These are phyloP conservation scores for Ophiocordyceps sinensis DNA, from an alignment of 2,329 filamentous ascomycete genomes.

Conservation along the genomic window DNA sequence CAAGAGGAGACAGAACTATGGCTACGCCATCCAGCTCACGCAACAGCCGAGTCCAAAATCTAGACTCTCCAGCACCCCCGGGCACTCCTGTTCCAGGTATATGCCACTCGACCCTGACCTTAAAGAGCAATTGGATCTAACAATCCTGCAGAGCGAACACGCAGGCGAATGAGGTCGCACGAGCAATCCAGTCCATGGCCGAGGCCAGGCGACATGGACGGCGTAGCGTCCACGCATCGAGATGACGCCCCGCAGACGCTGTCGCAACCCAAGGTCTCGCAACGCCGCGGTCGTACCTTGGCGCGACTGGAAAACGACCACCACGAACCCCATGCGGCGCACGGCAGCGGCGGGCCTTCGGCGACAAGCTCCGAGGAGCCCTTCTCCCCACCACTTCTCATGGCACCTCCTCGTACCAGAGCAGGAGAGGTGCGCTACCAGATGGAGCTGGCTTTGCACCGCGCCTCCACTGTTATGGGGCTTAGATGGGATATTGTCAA, in stretches of 20 bases:
- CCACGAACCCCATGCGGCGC: neutral
- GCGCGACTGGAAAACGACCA: neutral
- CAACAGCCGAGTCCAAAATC: constrained; percentile 34
- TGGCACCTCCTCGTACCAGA: constrained; percentile 30
- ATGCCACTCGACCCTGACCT: neutral
- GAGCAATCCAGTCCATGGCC: neutral
- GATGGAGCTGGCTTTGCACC: constrained; percentile 20
- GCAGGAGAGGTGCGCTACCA: constrained; percentile 18
- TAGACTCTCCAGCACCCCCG: constrained; percentile 37
- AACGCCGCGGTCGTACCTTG: neutral
- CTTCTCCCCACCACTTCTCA: constrained; percentile 20
- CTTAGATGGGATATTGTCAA: constrained; percentile 14
- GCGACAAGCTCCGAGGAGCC: neutral
- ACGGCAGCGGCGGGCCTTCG: neutral
- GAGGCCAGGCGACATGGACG: neutral
- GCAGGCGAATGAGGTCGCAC: constrained; percentile 3
- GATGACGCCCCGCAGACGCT: neutral
- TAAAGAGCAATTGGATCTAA: neutral
- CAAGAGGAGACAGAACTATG: constrained; percentile 16
- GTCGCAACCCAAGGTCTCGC: neutral
- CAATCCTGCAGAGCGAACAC: constrained; percentile 15
- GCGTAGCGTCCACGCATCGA: neutral
- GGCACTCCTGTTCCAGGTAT: constrained; percentile 33
- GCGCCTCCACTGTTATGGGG: constrained; percentile 9
- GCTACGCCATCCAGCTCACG: constrained; percentile 25